Percentiles rank a stretch among this genome's conserved stretches.
Conservation (phyloP, 139 green algal genomes). For the Coelastrella sp. region DNA sequence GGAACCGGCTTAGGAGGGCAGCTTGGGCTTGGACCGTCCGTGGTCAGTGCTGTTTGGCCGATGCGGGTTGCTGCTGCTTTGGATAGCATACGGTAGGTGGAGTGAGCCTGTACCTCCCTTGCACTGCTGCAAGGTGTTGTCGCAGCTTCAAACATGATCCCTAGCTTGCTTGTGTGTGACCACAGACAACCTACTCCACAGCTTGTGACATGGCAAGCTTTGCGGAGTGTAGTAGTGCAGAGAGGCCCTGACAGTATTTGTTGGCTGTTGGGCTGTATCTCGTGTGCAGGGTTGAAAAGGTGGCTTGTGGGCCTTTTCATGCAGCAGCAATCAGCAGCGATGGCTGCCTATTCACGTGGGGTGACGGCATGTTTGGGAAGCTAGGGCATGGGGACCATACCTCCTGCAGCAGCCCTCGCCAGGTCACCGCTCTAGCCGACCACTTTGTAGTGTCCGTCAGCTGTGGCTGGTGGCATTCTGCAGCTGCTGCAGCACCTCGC, state of each 20-base stretch:
- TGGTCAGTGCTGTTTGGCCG: slow-evolving; percentile 54
- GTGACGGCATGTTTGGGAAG: slow-evolving; percentile 90
- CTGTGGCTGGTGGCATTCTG: slow-evolving; percentile 96
- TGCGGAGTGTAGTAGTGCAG: too few relatives aligned
- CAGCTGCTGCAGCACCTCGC: slow-evolving; percentile 70
- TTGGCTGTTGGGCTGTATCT: too few relatives aligned
- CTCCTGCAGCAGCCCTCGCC: slow-evolving; percentile 46
- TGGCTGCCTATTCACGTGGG: slow-evolving; percentile 93
- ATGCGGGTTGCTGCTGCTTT: slow-evolving; percentile 27
- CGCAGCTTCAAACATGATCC: too few relatives aligned
- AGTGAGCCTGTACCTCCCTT: too few relatives aligned
- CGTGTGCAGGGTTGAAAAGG: too few relatives aligned
- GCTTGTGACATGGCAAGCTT: too few relatives aligned
- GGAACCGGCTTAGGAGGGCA: slow-evolving; percentile 69
- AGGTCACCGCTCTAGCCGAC: slow-evolving; percentile 61
- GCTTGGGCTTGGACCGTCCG: slow-evolving; percentile 70
- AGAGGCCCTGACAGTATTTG: too few relatives aligned
- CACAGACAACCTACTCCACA: too few relatives aligned
- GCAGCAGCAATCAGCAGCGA: slow-evolving; percentile 74
- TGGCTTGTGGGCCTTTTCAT: slow-evolving; percentile 93
- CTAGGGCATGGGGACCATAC: slow-evolving; percentile 85
- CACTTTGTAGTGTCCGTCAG: slow-evolving; percentile 69
- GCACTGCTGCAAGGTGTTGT: too few relatives aligned
- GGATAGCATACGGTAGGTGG: neutral
- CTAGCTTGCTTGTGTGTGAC: too few relatives aligned